A percentile compares a stretch with the other conserved stretches of the same genome.
Conservation (phyloP, 208 protist species). For the Porcisia hertigi region DNA sequence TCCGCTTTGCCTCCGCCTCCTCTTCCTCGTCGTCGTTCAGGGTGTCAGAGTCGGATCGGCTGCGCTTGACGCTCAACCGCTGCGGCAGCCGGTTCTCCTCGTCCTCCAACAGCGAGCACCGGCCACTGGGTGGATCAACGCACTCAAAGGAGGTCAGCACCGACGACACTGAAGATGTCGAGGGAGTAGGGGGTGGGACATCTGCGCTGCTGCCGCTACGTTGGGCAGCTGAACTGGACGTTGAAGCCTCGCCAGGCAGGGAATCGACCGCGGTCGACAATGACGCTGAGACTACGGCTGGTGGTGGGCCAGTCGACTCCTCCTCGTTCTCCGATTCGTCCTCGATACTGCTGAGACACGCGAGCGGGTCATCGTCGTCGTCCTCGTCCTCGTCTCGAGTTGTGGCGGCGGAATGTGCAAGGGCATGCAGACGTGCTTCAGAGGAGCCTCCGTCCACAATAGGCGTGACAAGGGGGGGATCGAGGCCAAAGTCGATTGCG, state of each 20-base stretch:
- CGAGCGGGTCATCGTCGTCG: slow-evolving; percentile 22
- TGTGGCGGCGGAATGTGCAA: slow-evolving; percentile 9
- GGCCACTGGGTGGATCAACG: slow-evolving; percentile 18
- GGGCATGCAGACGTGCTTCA: slow-evolving; percentile 21
- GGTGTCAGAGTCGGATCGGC: slow-evolving; percentile 15
- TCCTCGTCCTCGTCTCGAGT: slow-evolving; percentile 5
- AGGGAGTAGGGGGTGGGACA: neutral
- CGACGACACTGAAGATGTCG: neutral
- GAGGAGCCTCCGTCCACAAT: slow-evolving; percentile 12
- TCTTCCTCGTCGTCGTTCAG: slow-evolving; percentile 22
- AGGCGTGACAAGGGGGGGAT: slow-evolving; percentile 19
- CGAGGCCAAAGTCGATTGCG: slow-evolving; percentile 54
- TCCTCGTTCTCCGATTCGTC: slow-evolving; percentile 16
- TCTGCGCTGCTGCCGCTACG: slow-evolving; percentile 1
- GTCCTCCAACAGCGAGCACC: slow-evolving; percentile 26
- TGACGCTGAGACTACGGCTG: too few relatives aligned
- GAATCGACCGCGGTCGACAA: slow-evolving; percentile 1
- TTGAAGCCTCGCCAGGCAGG: neutral
- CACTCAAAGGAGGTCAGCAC: slow-evolving; percentile 2
- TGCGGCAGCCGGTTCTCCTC: slow-evolving; percentile 30
- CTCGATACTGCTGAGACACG: slow-evolving; percentile 24
- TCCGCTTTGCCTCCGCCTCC: slow-evolving; percentile 20
- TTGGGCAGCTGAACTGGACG: slow-evolving; percentile 9
- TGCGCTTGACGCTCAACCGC: slow-evolving; percentile 22
- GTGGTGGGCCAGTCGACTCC: neutral